These are phyloP conservation scores for Fusarium pseudograminearum DNA, from an alignment of 2,329 filamentous ascomycete genomes.

Conservation along the genomic window DNA sequence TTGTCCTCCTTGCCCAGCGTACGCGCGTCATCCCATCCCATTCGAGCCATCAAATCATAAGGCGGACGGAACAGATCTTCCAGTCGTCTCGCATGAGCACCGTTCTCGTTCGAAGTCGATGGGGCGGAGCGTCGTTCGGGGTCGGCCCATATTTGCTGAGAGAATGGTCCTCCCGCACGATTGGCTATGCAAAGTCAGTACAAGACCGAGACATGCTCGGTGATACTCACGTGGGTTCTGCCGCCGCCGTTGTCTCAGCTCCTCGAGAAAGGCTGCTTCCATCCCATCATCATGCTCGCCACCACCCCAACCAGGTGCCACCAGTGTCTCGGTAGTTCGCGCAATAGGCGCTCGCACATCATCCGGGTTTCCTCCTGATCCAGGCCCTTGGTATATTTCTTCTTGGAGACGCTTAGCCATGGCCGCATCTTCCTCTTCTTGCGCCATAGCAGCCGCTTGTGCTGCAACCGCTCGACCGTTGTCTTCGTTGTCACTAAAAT, in stretches of 20 bases:
- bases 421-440: conserved; percentile 89
- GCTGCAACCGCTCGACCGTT: conserved; percentile 57
- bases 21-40: conserved; percentile 86
- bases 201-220: conserved; percentile 2
- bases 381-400: conserved; percentile 78
- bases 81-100: conserved; percentile 78
- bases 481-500: conserved; percentile 55
- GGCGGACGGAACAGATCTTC: conserved; percentile 94
- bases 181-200: conserved; percentile 25
- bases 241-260: conserved; percentile 65
- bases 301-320: conserved; percentile 72
- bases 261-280: conserved; percentile 72
- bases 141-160: conserved; percentile 56
- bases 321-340: conserved; percentile 89
- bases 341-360: conserved; percentile 90
- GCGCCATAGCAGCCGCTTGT: conserved; percentile 59
- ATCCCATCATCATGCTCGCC: conserved; percentile 63
- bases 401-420: conserved; percentile 94
- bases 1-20: conserved; percentile 86
- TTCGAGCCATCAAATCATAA: conserved; percentile 84
- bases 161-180: conserved; percentile 53
- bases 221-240: conserved; percentile 48
- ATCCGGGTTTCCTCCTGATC: conserved; percentile 58
- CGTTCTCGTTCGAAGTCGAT: conserved; percentile 59
- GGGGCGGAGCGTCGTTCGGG: conserved; percentile 39